Evolutionary conservation across 805 yeast species (phyloP).

Genomic region (Wickerhamiella australiensis): DNA sequence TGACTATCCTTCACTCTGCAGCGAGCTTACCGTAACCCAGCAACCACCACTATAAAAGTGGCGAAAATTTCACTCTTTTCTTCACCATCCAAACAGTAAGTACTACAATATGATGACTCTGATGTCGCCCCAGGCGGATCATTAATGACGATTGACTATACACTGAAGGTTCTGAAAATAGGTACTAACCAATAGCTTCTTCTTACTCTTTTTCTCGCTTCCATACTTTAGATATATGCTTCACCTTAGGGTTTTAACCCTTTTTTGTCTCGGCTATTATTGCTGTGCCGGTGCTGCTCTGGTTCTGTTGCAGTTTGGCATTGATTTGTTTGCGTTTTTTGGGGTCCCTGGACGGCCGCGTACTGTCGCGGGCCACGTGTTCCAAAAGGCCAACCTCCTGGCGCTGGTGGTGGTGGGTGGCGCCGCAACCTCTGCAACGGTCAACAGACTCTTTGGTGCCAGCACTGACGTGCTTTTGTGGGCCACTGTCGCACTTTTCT

Average conservation of each 20-base stretch:
- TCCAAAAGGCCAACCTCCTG: slow-evolving; percentile 1
- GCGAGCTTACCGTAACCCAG: too few relatives aligned
- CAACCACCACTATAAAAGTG: neutral
- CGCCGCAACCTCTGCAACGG: neutral
- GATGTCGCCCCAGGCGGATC: slow-evolving; percentile 26
- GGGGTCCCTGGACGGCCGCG: neutral
- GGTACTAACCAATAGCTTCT: slow-evolving; percentile 4
- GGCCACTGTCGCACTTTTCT: slow-evolving; percentile 33
- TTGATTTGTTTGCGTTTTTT: neutral
- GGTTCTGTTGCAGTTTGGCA: neutral
- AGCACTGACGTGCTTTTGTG: slow-evolving; percentile 9
- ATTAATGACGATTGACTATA: slow-evolving; percentile 23
- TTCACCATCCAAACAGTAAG: slow-evolving; percentile 1
- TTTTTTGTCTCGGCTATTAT: neutral
- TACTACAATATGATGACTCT: slow-evolving; percentile 8
- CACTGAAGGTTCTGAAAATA: slow-evolving; percentile 27
- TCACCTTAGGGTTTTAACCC: neutral
- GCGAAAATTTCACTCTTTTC: neutral
- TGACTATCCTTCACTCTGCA: too few relatives aligned
- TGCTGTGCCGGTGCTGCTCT: neutral
- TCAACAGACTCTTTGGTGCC: neutral
- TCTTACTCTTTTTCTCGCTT: neutral
- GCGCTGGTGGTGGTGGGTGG: neutral
- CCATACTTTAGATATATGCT: neutral
- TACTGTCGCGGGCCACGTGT: neutral